Evolutionary conservation across 345 rosid species (phyloP), one percentile per base, ranked within the genome.

Genomic region (Melaleuca quinquenervia): DNA sequence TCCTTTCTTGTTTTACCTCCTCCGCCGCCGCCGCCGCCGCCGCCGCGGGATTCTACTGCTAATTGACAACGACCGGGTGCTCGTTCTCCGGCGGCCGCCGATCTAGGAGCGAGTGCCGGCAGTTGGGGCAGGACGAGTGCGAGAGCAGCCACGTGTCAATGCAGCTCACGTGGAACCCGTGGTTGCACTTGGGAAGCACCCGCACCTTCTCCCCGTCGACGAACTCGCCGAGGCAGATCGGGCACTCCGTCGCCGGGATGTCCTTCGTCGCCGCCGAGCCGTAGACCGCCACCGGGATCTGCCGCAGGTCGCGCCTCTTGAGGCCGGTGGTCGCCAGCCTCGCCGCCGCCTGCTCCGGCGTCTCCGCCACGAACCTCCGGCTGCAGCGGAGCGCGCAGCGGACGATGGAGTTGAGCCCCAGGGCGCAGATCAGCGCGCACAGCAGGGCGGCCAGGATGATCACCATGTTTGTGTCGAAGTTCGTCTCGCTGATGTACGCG

Each of bases 191-290:
- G 58, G 91, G 91, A 56, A 90, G 89, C 82, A 90, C 90, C 55
- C 90, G 83, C 52, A 90, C 88, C 62, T 85, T 90, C 82, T 90
- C 90, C 44, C 90, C 91, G 21, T 88, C 90, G 7, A 53, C 85
- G 85, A 90, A 90, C 83, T 90, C 91, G n/a, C 91, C 91, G 26
- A 90, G 82, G 74, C 90, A 90, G 52, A 88, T 90, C 54, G 91
- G 91, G 58, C 91, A 90, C 41, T 90, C 91, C 16, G 89, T 64
- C 58, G 82, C 89, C 26, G 85, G 84, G 53, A 87, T 62, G 55
- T 32, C 84, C 5, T 50, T 88, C 21, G 82, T 54, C 36, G 48
- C 83, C 13, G 45, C 87, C 24, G 86, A 75, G 5, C 89, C 87
- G 85, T 80, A 82, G 49, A 53, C 87, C 55, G 83, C 89, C 87